These are phyloP conservation scores for Hibiscus trionum DNA, from an alignment of 345 rosid species.

Conservation along the genomic window DNA sequence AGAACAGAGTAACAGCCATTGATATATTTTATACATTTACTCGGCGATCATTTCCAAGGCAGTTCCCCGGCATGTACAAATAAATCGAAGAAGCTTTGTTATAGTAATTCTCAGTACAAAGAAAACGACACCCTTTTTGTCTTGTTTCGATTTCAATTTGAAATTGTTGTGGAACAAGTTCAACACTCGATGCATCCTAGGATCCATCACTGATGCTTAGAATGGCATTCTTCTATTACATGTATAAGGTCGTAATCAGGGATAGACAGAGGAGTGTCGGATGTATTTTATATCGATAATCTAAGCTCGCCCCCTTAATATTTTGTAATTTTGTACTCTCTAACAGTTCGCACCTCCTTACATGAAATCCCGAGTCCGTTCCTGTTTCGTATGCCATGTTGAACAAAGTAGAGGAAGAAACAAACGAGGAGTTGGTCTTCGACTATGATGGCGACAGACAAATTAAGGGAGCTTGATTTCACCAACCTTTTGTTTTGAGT, in stretches of 20 bases:
- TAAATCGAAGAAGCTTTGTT: neutral
- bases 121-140: neutral
- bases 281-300: too few relatives aligned
- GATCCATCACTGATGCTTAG: neutral
- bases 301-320: too few relatives aligned
- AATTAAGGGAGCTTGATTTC: neutral
- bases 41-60: neutral
- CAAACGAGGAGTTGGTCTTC: neutral
- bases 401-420: neutral
- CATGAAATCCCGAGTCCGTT: too few relatives aligned
- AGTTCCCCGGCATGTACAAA: neutral
- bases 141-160: neutral
- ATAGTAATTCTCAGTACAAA: constrained; percentile 1
- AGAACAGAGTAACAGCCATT: neutral
- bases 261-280: too few relatives aligned
- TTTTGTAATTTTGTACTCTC: too few relatives aligned
- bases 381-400: neutral
- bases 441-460: neutral
- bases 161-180: neutral
- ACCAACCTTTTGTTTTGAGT: neutral
- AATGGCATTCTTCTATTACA: neutral
- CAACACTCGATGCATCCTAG: neutral
- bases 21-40: neutral
- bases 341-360: too few relatives aligned
- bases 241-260: too few relatives aligned